Conservation (phyloP, 441 rosid species). For the Bocquillonia castaneifolia region DNA sequence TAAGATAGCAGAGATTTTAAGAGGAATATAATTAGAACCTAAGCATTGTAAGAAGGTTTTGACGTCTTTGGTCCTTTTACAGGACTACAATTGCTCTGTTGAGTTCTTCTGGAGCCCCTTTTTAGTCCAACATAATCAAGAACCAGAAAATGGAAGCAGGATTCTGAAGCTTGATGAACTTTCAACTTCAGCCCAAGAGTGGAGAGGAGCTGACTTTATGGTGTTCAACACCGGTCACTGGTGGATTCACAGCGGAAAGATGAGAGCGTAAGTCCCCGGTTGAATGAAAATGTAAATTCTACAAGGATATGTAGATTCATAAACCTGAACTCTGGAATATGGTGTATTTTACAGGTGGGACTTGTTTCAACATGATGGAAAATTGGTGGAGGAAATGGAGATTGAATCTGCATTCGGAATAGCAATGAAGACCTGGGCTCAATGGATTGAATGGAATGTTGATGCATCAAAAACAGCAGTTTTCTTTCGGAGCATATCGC, state of each 20-base stretch:
- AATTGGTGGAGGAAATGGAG: slow-evolving; percentile 30
- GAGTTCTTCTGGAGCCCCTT: slow-evolving; percentile 66
- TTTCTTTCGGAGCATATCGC: slow-evolving; percentile 56
- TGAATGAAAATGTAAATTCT: neutral
- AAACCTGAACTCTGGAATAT: neutral
- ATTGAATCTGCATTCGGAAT: slow-evolving; percentile 40
- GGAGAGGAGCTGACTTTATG: slow-evolving; percentile 57
- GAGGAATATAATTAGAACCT: neutral
- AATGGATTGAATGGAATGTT: slow-evolving; percentile 54
- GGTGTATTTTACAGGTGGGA: slow-evolving; percentile 42
- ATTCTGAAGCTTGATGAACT: too few relatives aligned
- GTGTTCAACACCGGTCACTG: slow-evolving; percentile 81
- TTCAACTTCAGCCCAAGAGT: too few relatives aligned
- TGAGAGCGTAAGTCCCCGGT: slow-evolving; percentile 39
- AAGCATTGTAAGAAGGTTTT: slow-evolving; percentile 4
- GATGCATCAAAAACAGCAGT: slow-evolving; percentile 43
- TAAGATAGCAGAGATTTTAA: neutral
- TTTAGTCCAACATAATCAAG: too few relatives aligned
- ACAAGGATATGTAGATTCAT: neutral
- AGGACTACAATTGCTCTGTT: slow-evolving; percentile 70
- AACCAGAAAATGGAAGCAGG: too few relatives aligned
- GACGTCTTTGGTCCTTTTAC: slow-evolving; percentile 14
- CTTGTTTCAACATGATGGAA: slow-evolving; percentile 26
- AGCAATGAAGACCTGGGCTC: slow-evolving; percentile 54
- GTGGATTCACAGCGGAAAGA: slow-evolving; percentile 63